These are phyloP conservation scores for Fusarium mundagurra DNA, from an alignment of 2,329 filamentous ascomycete genomes.

Conservation along the genomic window DNA sequence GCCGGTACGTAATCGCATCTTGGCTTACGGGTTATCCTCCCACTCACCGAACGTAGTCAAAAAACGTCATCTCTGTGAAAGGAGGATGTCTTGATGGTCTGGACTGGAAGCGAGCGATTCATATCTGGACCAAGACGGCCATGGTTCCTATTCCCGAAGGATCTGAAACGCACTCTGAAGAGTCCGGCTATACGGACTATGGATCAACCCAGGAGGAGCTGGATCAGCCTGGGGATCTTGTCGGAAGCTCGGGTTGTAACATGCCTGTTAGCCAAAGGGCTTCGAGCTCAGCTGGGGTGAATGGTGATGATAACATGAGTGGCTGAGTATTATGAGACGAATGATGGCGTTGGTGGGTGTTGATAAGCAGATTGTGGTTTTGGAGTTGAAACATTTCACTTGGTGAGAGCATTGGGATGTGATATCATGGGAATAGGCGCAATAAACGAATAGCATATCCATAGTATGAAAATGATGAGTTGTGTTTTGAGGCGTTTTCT, in stretches of 20 bases:
- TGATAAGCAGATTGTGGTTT: constrained; percentile 9
- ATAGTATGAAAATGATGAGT: background rate
- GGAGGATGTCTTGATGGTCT: constrained; percentile 73
- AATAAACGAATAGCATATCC: constrained; percentile 14
- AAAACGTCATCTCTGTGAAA: constrained; percentile 72
- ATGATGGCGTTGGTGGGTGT: background rate
- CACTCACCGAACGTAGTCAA: constrained; percentile 52
- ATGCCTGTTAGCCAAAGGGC: background rate
- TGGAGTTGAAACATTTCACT: constrained; percentile 14
- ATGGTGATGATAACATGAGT: background rate
- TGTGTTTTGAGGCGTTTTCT: background rate
- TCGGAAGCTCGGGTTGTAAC: constrained; percentile 48
- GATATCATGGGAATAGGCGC: constrained; percentile 11
- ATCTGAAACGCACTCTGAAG: constrained; percentile 65
- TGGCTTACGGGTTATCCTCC: background rate
- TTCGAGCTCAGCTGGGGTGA: constrained; percentile 11
- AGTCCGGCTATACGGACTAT: constrained; percentile 58
- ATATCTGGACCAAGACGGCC: constrained; percentile 75
- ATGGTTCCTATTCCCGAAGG: constrained; percentile 76
- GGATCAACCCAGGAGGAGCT: constrained; percentile 56
- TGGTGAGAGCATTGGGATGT: background rate
- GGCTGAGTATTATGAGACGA: background rate
- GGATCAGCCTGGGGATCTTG: constrained; percentile 57
- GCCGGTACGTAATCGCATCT: constrained; percentile 53
- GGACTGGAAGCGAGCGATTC: constrained; percentile 68